Conservation (phyloP, 306 rosid genomes). For the Begonia peltatifolia region DNA sequence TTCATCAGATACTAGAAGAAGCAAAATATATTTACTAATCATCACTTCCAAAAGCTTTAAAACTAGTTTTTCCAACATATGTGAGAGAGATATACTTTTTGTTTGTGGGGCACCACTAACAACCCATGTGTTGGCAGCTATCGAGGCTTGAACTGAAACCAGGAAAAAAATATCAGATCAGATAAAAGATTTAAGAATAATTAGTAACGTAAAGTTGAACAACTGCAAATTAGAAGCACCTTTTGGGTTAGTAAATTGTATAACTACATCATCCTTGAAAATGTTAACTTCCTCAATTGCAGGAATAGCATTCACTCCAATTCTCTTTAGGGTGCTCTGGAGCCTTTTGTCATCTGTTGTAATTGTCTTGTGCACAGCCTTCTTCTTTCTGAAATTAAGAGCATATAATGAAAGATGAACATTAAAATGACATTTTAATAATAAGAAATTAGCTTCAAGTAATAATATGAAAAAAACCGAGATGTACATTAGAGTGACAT, state of each 20-base stretch:
- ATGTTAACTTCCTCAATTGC: conserved; percentile 95
- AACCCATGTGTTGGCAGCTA: conserved; percentile 98
- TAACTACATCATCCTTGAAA: conserved; percentile 88
- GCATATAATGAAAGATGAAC: background rate
- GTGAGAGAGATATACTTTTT: conserved; percentile 46
- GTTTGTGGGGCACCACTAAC: conserved; percentile 96
- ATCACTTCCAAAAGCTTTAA: no score
- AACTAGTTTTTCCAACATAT: background rate
- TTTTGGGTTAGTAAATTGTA: conserved; percentile 85
- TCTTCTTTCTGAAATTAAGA: conserved; percentile 67
- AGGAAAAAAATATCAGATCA: conserved; percentile 1
- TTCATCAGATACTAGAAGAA: no score
- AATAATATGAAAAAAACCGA: no score
- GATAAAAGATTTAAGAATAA: background rate
- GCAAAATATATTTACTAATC: no score
- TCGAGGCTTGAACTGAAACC: conserved; percentile 89
- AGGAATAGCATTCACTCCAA: conserved; percentile 93
- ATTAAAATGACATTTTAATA: no score
- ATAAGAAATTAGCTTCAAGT: no score
- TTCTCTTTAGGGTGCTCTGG: conserved; percentile 91
- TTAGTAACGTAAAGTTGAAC: background rate
- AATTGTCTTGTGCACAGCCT: conserved; percentile 96
- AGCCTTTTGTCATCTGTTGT: no score
- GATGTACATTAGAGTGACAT: no score
- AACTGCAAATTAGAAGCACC: conserved; percentile 20